Base-by-base conservation (phyloP, 164 flowering plant genomes). In the Akebia trifoliata region DNA sequence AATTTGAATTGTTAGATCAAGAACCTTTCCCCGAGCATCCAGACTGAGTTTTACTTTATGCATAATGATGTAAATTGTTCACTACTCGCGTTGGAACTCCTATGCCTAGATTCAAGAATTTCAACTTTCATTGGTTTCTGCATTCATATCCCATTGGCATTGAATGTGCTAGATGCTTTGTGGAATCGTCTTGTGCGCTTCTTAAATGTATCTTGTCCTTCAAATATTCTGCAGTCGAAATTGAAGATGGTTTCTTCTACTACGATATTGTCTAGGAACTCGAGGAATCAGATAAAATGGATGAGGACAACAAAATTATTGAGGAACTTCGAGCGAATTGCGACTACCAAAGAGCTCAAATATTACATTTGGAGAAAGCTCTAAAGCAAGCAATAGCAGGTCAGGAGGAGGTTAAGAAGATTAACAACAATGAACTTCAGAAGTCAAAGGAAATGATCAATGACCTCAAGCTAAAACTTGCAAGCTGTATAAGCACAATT, bases 211-310 rank as follows among this genome's bases (percentile, higher is more conserved):
- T 48, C 37, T 49, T 46, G 59, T 37, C 11, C 42, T 49, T 52
- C 31, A 36, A 32, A 65, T 29, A 36, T 55, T 63, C 42, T 61
- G 49, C 56, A 43, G 56, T 60, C 66, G 28, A 66, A 63, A 71
- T 53, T 74, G 59, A 73, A 62, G 61, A 55, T 62, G 62, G 60
- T 63, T 77, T 68, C 51, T 63, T 65, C 66, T 63, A 58, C 69
- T 72, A 52, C 66, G 50, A 56, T 75, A 37, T 57, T 81, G 60
- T 75, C 39, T 64, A 90, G 99, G 97, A 79, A 82, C 74, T 80
- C 54, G 97, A 94, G 78, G 99, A 94, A 65, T 86, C 99, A 29
- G 97, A 94, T 57, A 90, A 94, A 67, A 94, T 94, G 96, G 99
- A 94, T 44, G 95, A 90, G 66, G 99, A 94, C 70, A 82, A 81